phyloP scores from a whole-genome alignment of 208 protist species.

The Acanthamoeba royreba region DNA sequence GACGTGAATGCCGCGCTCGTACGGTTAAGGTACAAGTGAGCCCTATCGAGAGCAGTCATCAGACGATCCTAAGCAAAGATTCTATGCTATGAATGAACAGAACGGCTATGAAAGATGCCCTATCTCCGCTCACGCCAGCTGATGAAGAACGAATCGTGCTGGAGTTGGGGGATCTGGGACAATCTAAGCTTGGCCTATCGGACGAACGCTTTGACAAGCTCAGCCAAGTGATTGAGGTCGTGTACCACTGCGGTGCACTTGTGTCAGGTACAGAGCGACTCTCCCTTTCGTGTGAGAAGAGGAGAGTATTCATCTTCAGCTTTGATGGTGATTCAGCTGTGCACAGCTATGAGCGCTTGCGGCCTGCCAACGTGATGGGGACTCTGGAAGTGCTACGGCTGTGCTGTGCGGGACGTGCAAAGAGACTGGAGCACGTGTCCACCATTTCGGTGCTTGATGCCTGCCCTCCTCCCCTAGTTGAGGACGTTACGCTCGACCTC shows the following conservation, averaged over 20 bases:
- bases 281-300: not conserved
- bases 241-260: constrained; percentile 19
- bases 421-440: not conserved
- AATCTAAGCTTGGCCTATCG: not conserved
- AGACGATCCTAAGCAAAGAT: too few relatives aligned
- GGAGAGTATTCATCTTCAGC: too few relatives aligned
- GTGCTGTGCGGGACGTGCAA: not conserved
- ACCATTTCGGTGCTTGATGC: not conserved
- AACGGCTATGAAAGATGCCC: not conserved
- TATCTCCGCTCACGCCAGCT: not conserved
- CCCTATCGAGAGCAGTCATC: too few relatives aligned
- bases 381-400: not conserved
- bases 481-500: not conserved
- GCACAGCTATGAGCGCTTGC: not conserved
- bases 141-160: not conserved
- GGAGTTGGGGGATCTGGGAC: not conserved
- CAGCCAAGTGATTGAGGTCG: not conserved
- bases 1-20: not conserved
- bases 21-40: not conserved
- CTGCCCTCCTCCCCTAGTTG: not conserved
- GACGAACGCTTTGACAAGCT: not conserved
- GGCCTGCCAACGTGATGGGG: not conserved
- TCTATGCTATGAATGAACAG: too few relatives aligned
- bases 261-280: not conserved
- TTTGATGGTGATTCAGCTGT: too few relatives aligned